Evolutionary conservation across 441 rosid species (phyloP).

Genomic region (Erodium texanum): DNA sequence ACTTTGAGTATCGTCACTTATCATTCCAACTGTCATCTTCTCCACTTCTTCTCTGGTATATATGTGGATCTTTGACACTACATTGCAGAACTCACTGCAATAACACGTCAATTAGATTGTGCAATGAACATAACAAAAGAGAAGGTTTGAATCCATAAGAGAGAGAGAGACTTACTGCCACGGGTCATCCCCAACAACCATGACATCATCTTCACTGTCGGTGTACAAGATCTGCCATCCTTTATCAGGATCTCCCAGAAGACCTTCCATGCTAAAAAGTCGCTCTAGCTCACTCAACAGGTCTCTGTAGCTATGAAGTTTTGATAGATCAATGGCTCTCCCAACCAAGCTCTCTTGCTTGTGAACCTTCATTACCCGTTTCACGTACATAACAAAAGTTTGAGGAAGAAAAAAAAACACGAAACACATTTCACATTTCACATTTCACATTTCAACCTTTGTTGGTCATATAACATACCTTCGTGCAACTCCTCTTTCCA

Average conservation of each 20-base stretch:
- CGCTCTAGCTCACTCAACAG: constrained; percentile 58
- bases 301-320: too few relatives aligned
- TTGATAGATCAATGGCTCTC: constrained; percentile 56
- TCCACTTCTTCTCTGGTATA: constrained; percentile 81
- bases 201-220: constrained; percentile 82
- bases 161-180: constrained; percentile 67
- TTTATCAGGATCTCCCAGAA: constrained; percentile 55
- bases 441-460: constrained; percentile 11
- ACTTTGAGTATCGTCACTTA: constrained; percentile 70
- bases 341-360: constrained; percentile 93
- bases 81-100: constrained; percentile 73
- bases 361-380: constrained; percentile 53
- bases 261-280: constrained; percentile 74
- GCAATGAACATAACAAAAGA: too few relatives aligned
- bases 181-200: constrained; percentile 92
- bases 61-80: constrained; percentile 79
- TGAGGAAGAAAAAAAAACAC: too few relatives aligned
- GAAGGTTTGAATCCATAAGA: too few relatives aligned
- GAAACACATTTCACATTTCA: too few relatives aligned
- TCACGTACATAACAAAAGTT: neutral
- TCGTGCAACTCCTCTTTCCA: constrained; percentile 88
- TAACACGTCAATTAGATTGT: too few relatives aligned
- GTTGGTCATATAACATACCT: constrained; percentile 42
- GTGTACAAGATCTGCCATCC: constrained; percentile 89
- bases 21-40: constrained; percentile 56